Base-by-base conservation (phyloP, 768 basidiomycete genomes). In the Rhizopogon roseolus region DNA sequence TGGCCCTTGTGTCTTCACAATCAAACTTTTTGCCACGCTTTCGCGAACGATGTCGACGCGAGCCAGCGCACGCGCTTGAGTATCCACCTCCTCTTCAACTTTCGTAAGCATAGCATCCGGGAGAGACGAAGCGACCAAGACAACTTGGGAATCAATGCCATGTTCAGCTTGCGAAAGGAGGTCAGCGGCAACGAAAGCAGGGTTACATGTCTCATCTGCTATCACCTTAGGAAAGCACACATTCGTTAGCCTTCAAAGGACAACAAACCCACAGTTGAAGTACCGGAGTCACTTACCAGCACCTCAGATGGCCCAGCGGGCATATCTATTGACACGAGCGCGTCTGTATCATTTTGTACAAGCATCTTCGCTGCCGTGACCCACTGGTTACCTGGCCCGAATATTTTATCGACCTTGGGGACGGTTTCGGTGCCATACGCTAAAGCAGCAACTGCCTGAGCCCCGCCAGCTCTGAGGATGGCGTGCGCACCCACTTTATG, bases 331-430 rank as follows among this genome's bases (percentile, higher is more conserved):
- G 92, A 90, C 6, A 98, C 94, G 57, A 95, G 71, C 8, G 97
- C 96, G 62, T 95, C 90, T 11, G 95, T 95, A 66, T 99, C 97
- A 70, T 98, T 99, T 67, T 98, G 95, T 25, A 99, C 96, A 51
- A 96, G 72, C 97, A 99, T 98, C 75, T 99, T 99, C 49, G 96
- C 97, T 1, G 97, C 97, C 2, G 96, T 99, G 22, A 99, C 97
- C 93, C 95, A 99, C 69, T 98, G 97, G 67, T 99, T 99, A 25
- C 97, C 97, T 6, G 97, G 97, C 8, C 97, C 97, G 65, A 98
- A 96, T 62, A 99, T 94, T 75, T 99, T 99, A 78, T 99, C 97
- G 25, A 98, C 96, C 72, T 99, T 98, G 14, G 94, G 93, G 6
- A 95, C 93, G 4, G 88, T 88, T 67, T 90, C 78, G 6, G 97